Conservation (phyloP, 208 protist species). For the Leishmania amazonensis region DNA sequence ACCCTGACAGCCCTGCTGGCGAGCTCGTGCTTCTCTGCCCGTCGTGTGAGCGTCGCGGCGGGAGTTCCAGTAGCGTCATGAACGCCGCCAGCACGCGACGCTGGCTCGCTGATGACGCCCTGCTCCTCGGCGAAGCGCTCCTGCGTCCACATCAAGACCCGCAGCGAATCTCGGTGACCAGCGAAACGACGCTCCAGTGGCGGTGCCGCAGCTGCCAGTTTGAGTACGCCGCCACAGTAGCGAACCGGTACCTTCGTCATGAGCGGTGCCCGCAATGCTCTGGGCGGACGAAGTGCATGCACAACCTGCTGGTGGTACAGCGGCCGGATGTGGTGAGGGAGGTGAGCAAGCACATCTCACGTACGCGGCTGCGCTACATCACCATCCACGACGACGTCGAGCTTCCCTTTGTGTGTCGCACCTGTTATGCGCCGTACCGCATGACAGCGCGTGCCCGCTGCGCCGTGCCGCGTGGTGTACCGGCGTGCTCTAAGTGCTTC, state of each 20-base stretch:
- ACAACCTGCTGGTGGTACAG: constrained; percentile 70
- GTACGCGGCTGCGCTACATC: constrained; percentile 42
- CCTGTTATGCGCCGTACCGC: constrained; percentile 64
- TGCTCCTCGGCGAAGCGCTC: constrained; percentile 55
- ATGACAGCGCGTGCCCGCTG: constrained; percentile 74
- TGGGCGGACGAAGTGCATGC: constrained; percentile 38
- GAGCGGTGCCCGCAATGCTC: constrained; percentile 77
- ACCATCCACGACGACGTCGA: constrained; percentile 65
- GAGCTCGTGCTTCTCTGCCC: constrained; percentile 47
- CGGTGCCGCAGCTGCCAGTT: constrained; percentile 61
- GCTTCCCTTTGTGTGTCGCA: constrained; percentile 76
- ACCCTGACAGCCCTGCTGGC: not conserved
- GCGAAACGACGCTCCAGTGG: constrained; percentile 61
- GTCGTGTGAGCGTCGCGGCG: constrained; percentile 57
- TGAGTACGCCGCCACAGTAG: constrained; percentile 55
- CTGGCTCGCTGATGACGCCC: constrained; percentile 47
- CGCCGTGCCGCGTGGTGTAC: constrained; percentile 35
- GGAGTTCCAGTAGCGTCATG: not conserved
- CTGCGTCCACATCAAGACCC: constrained; percentile 67
- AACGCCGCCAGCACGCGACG: constrained; percentile 10
- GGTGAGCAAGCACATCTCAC: constrained; percentile 52
- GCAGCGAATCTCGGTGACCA: constrained; percentile 40
- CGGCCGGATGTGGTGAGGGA: constrained; percentile 77
- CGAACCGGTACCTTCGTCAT: constrained; percentile 56
- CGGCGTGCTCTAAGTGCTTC: constrained; percentile 81